A percentile compares a stretch with the other conserved stretches of the same genome.
phyloP scores from a whole-genome alignment of 2,329 filamentous ascomycete genomes.

The Ambrosiella cleistominuta region DNA sequence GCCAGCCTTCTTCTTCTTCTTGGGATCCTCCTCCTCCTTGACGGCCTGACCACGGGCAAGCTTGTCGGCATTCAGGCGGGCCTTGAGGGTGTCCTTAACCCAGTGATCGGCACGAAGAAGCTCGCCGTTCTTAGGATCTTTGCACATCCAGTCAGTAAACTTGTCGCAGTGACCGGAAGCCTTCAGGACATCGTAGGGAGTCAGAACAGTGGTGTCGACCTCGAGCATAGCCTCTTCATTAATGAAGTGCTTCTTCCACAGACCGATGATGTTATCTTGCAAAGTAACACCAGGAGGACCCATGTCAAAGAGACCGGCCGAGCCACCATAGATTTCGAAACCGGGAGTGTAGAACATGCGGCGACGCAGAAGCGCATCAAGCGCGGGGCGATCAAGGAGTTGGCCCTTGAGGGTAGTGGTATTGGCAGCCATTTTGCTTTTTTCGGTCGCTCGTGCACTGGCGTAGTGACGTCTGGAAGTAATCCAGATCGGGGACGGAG shows the following conservation, averaged over 20 bases:
- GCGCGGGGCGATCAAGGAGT: slow-evolving; percentile 62
- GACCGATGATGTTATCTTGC: slow-evolving; percentile 72
- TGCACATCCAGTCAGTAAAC: slow-evolving; percentile 98
- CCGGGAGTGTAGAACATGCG: slow-evolving; percentile 89
- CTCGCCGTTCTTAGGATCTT: slow-evolving; percentile 93
- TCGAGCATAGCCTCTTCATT: slow-evolving; percentile 90
- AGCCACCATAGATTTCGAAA: slow-evolving; percentile 88
- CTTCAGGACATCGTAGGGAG: slow-evolving; percentile 84
- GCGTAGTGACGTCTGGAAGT: not conserved
- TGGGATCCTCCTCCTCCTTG: slow-evolving; percentile 55
- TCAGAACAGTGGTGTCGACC: slow-evolving; percentile 85
- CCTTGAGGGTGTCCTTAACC: slow-evolving; percentile 84
- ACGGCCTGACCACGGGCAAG: slow-evolving; percentile 73
- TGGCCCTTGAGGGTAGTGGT: slow-evolving; percentile 74
- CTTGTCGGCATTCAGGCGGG: slow-evolving; percentile 75
- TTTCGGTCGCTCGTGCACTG: slow-evolving; percentile 9
- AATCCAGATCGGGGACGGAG: not conserved
- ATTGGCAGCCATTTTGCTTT: slow-evolving; percentile 28
- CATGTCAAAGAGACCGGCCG: slow-evolving; percentile 82
- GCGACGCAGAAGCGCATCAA: slow-evolving; percentile 75
- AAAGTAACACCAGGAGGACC: slow-evolving; percentile 75
- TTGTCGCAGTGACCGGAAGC: slow-evolving; percentile 94
- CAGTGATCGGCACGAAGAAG: slow-evolving; percentile 93
- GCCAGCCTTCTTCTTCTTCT: slow-evolving; percentile 74
- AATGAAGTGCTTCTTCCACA: slow-evolving; percentile 88